Evolutionary conservation across 352 stramenopile species (phyloP).

Genomic region (Salisapilia sapeloensis): DNA sequence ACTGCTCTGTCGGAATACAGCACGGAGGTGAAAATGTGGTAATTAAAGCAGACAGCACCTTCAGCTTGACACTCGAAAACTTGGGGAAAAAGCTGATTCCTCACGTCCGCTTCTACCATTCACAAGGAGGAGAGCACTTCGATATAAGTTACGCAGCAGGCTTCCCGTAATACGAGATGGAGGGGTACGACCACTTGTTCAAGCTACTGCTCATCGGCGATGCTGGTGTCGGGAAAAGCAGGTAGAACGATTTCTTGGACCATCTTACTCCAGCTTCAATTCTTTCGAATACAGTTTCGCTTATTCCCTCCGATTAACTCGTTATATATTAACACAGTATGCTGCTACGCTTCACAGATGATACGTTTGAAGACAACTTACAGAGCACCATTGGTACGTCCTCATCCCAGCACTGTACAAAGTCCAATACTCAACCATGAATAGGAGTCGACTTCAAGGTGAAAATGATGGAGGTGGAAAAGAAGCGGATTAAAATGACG

Average conservation of each 20-base stretch:
- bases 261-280: too few species aligned
- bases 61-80: too few species aligned
- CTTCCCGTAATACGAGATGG: constrained; percentile 23
- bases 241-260: too few species aligned
- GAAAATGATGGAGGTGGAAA: constrained; percentile 93
- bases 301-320: constrained; percentile 1
- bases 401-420: too few species aligned
- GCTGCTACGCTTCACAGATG: constrained; percentile 95
- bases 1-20: too few species aligned
- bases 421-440: background rate
- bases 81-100: too few species aligned
- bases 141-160: too few species aligned
- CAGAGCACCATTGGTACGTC: constrained; percentile 92
- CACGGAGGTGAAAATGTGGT: too few species aligned
- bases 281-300: background rate
- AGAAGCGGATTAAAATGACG: constrained; percentile 95
- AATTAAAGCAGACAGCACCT: too few species aligned
- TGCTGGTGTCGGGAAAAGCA: constrained; percentile 95
- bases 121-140: too few species aligned
- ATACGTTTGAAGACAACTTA: constrained; percentile 96
- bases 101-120: too few species aligned
- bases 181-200: constrained; percentile 95
- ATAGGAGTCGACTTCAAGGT: constrained; percentile 93
- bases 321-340: constrained; percentile 46
- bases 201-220: constrained; percentile 98